Evolutionary conservation across 164 flowering plant species (phyloP), one percentile per base, ranked within the genome.

Genomic region (Stephania japonica): DNA sequence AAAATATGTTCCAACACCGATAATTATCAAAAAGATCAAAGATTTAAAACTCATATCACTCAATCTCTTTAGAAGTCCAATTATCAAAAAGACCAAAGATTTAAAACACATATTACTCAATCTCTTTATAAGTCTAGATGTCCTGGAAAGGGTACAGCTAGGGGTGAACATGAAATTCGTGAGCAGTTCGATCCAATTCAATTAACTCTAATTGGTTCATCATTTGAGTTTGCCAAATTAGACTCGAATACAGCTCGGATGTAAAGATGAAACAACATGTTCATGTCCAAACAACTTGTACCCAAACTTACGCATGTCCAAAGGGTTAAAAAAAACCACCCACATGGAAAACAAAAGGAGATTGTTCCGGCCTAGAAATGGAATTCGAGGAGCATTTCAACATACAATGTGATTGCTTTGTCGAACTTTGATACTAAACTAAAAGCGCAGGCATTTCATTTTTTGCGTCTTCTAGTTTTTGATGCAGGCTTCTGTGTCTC

Each of bases 401-500:
- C 53, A 9, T 11, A 0, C 13, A 9, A 47, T 9, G 13, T 14
- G 4, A 47, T 47, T 47, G 69, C 42, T 41, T 53, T 42, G 24
- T 26, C 12, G 16, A 42, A n/a, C 32, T 42, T 32, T 65, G 27
- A 26, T 65, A 50, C 68, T 72, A 43, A 47, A 26, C 26, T 65
- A 42, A 73, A 71, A 11, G n/a, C 19, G 32, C 21, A 14, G 2
- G 44, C 5, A 1, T 66, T 26, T 38, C 23, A 16, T 16, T 18
- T 19, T 18, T n/a, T 19, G 42, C 62, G 42, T 23, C 61, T 59
- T 38, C 61, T 59, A 7, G 32, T 73, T 49, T 70, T 78, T 6
- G 6, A 18, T 23, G 71, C 65, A 27, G 78, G 68, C 77, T 82
- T 83, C 77, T 78, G 42, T 7, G 77, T 72, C 73, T 75, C 76